phyloP scores from a whole-genome alignment of 306 rosid genomes.

The Casuarina equisetifolia region DNA sequence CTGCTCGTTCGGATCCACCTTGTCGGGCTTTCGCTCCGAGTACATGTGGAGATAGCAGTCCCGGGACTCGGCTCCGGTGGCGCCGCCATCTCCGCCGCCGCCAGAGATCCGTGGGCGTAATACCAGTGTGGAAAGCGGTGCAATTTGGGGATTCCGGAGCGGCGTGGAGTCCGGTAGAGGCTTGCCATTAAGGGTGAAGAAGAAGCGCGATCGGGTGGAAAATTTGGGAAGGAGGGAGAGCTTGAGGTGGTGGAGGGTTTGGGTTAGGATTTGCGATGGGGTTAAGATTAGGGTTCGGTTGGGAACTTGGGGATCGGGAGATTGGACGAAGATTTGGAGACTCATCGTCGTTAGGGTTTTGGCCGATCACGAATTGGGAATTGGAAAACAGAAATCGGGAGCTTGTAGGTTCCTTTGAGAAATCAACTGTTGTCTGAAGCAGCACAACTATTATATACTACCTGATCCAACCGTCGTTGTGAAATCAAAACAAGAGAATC shows the following conservation, averaged over 20 bases:
- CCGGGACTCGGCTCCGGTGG: conserved; percentile 95
- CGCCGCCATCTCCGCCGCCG: conserved; percentile 95
- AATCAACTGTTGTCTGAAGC: too few relatives aligned
- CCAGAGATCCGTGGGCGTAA: conserved; percentile 60
- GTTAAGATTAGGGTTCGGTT: conserved; percentile 38
- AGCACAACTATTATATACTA: too few relatives aligned
- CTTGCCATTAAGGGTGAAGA: conserved; percentile 71
- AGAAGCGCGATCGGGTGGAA: conserved; percentile 26
- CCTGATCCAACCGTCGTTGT: too few relatives aligned
- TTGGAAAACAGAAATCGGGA: background rate
- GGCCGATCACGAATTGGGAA: background rate
- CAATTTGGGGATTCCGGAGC: conserved; percentile 32
- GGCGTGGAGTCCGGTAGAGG: conserved; percentile 50
- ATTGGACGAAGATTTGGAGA: conserved; percentile 62
- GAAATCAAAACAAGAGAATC: too few relatives aligned
- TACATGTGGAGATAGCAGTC: conserved; percentile 96
- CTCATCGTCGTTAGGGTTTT: conserved; percentile 40
- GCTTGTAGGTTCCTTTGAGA: too few relatives aligned
- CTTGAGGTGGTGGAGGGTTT: conserved; percentile 60
- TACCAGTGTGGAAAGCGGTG: conserved; percentile 62
- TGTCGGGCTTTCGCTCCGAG: conserved; percentile 85
- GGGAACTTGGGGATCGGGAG: conserved; percentile 49
- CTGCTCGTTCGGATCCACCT: conserved; percentile 87
- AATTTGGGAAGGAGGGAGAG: conserved; percentile 43
- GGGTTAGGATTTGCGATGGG: conserved; percentile 19